Evolutionary conservation across 2,329 filamentous ascomycete species (phyloP).

Genomic region (Colletotrichum sp.): DNA sequence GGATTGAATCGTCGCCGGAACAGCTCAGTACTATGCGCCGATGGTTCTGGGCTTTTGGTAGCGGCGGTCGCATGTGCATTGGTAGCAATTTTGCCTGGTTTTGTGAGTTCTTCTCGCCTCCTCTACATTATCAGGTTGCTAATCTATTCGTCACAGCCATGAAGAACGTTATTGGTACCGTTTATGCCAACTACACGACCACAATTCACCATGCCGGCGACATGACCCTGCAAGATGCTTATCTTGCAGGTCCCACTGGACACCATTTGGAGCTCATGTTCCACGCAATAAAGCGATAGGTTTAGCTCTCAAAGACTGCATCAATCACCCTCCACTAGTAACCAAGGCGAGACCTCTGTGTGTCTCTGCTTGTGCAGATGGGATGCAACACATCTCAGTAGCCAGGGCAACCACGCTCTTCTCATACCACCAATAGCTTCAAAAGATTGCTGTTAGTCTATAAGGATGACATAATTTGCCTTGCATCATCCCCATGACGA

Average conservation of each 20-base stretch:
- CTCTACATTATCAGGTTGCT: background rate
- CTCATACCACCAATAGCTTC: background rate
- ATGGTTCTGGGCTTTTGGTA: background rate
- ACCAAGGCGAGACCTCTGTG: background rate
- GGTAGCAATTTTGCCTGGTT: background rate
- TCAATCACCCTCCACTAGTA: background rate
- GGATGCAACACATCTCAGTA: background rate
- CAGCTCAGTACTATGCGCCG: background rate
- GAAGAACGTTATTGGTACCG: background rate
- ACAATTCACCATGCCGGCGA: background rate
- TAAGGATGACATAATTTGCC: background rate
- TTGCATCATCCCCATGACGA: background rate
- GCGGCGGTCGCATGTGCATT: background rate
- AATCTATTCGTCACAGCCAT: background rate
- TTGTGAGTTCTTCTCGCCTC: background rate
- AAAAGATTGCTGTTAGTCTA: background rate
- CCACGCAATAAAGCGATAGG: background rate
- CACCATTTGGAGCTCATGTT: background rate
- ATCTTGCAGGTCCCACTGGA: background rate
- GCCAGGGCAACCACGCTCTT: background rate
- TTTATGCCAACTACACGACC: background rate
- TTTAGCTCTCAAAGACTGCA: rapidly evolving
- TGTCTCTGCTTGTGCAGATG: background rate
- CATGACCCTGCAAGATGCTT: background rate
- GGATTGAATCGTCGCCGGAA: background rate